Base-by-base conservation (phyloP, 2,329 filamentous ascomycete species). In the Aspergillaceae sp. region DNA sequence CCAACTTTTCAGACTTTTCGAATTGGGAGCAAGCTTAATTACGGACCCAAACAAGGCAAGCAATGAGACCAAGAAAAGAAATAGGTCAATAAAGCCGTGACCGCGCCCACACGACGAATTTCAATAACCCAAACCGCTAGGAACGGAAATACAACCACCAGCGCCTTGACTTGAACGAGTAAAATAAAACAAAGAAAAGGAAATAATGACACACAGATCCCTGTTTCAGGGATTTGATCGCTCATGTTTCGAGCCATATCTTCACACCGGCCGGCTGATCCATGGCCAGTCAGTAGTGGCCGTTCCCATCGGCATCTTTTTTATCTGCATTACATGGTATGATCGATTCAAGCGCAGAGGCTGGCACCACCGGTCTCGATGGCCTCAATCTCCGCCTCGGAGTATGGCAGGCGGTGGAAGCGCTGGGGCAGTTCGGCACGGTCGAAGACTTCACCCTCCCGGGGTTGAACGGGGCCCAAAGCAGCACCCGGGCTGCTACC, bases 351-450 rank as follows among this genome's bases (percentile, higher is more conserved):
- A 51, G 70, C 74, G 56, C 74, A 76, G 55, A 81, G 59, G 60
- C 79, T 84, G 32, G 91, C 92, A 47, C 92, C 92, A 46, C 90
- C 92, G 46, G 87, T 92, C 79, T 96, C 89, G 61, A 98, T 79
- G 26, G 89, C 90, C 68, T 97, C 92, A 50, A 98, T 98, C 78
- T 98, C 92, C 38, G 83, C 82, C 57, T 83, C 70, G 34, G 79
- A 83, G 71, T 90, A 86, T 8, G 81, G 78, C 42, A 79, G 73
- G 54, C 88, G 79, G 61, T 83, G 81, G 79, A 96, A 98, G 59
- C 91, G 81, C 52, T 75, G 66, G 11, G 92, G 91, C 27, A 98
- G 82, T 71, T 98, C 86, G 57, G 81, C 86, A 57, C 89, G 82
- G 69, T 97, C 92, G 65, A 95, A 96, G 69, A 78, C 88, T 66